Conservation (phyloP, 1,139 yeast genomes). For the Geotrichum klebahnii region DNA sequence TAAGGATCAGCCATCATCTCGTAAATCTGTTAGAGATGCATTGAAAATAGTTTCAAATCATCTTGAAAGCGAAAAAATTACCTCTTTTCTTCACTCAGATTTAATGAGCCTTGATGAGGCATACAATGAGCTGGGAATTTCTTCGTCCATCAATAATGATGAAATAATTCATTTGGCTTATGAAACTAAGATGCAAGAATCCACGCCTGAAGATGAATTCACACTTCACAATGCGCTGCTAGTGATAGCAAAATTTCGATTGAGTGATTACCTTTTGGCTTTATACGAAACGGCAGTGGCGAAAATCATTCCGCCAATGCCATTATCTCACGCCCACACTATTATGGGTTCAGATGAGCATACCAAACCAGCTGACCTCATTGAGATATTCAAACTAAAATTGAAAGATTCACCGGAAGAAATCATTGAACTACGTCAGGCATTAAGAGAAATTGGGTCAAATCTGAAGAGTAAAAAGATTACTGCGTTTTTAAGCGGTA, state of each 20-base stretch:
- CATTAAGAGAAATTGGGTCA: slow-evolving; percentile 37
- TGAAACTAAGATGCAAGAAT: slow-evolving; percentile 18
- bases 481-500: slow-evolving; percentile 28
- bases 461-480: slow-evolving; percentile 31
- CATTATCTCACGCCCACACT: slow-evolving; percentile 56
- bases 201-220: slow-evolving; percentile 6
- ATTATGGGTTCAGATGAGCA: slow-evolving; percentile 36
- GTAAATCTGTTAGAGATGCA: slow-evolving; percentile 24
- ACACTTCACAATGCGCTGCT: slow-evolving; percentile 48
- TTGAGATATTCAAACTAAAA: slow-evolving; percentile 35
- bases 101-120: slow-evolving; percentile 56
- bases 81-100: slow-evolving; percentile 50
- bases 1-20: slow-evolving; percentile 22
- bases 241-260: slow-evolving; percentile 53
- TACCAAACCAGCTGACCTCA: slow-evolving; percentile 12
- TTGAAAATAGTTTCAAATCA: slow-evolving; percentile 29
- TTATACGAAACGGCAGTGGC: slow-evolving; percentile 31
- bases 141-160: slow-evolving; percentile 14
- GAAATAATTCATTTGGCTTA: slow-evolving; percentile 21
- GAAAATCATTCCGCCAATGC: slow-evolving; percentile 38
- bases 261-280: slow-evolving; percentile 44
- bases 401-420: slow-evolving; percentile 34
- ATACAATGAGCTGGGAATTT: slow-evolving; percentile 35
- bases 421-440: slow-evolving; percentile 36
- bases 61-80: slow-evolving; percentile 43